Evolutionary conservation across 1,284 basidiomycete genomes (phyloP).

Genomic region (Hortiboletus rubellus): DNA sequence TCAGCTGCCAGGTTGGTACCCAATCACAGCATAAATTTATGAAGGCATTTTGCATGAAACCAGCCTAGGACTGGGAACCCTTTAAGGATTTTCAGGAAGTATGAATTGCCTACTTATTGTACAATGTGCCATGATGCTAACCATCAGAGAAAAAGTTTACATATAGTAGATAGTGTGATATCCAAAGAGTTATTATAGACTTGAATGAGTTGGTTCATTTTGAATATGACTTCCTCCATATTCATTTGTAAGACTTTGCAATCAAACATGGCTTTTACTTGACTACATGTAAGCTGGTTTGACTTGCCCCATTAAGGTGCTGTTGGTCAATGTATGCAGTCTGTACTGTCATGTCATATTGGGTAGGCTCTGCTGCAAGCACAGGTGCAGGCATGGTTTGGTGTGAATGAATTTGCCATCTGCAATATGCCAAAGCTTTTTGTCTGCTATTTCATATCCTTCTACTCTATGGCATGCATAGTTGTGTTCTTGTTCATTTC

Average conservation of each 20-base stretch:
- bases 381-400: neutral
- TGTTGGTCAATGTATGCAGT: neutral
- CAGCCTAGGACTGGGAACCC: neutral
- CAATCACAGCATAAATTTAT: neutral
- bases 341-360: neutral
- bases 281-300: neutral
- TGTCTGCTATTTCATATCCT: slow-evolving; percentile 13
- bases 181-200: neutral
- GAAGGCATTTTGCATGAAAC: neutral
- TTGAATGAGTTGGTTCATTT: neutral
- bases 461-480: neutral
- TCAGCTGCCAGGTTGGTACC: neutral
- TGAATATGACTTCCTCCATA: neutral
- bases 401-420: neutral
- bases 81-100: neutral
- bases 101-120: neutral
- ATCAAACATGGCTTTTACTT: neutral
- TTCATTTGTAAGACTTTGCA: neutral
- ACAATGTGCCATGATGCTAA: neutral
- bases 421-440: slow-evolving; percentile 18
- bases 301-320: neutral
- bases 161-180: neutral
- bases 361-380: no score
- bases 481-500: neutral
- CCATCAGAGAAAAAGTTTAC: neutral